Evolutionary conservation across 495 filamentous ascomycete species (phyloP), one percentile per base, ranked within the genome.

Genomic region (Talaromyces ruber): DNA sequence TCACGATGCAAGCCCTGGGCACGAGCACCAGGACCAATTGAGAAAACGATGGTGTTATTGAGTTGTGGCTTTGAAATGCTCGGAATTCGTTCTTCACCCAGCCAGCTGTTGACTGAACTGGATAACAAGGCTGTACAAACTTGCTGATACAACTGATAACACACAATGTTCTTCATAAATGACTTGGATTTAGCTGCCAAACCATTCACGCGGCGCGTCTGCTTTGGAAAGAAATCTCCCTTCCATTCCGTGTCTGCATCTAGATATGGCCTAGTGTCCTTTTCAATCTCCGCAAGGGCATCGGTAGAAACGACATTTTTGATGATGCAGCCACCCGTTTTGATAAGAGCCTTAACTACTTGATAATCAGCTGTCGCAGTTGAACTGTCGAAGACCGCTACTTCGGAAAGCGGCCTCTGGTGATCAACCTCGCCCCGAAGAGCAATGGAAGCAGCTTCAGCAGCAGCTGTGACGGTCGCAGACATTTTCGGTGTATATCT

Each of bases 1-100:
- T 77, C 74, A 0, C 74, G 66, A 53, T 77, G 74, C n/a, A 76
- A 64, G 8, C 53, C 68, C 62, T 75, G 73, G 1, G 62, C 68
- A 22, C 45, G 47, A 2, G 68, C 72, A 2, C 74, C 73, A 16
- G 72, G 69, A 5, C 65, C 62, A 56, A 76, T 68, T 22, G 60
- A 64, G 60, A 77, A 71, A 0, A 68, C 64, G 1, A 68, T 68
- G 6, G 51, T 53, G 30, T 65, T 67, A 59, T 64, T 64, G 2
- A 73, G 66, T 24, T 75, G 65, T 16, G 74, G 74, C 32, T 58
- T 61, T 11, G 66, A 67, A 12, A 68, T 62, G 24, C 63, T 66
- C 61, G 34, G 47, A 22, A 65, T 60, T 32, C 59, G 59, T 39
- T 67, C 62, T 2, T 69, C 61, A 6, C 68, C 70, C 47, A 61